A percentile compares a stretch with the other conserved stretches of the same genome.
phyloP scores from a whole-genome alignment of 2,329 filamentous ascomycete species.

The Xylariaceae sp. region DNA sequence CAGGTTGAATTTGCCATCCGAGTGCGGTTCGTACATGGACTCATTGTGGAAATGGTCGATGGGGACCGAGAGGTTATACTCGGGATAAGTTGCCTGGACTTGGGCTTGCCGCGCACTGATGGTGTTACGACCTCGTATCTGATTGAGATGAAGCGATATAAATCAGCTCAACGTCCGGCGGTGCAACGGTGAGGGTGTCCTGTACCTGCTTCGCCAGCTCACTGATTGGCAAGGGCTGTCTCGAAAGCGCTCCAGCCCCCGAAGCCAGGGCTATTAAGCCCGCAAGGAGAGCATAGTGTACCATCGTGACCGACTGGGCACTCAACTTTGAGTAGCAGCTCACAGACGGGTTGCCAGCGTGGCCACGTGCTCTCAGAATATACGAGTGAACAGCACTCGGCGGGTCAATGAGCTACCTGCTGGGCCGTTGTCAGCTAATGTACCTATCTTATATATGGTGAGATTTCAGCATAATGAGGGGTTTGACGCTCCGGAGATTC shows the following conservation, averaged over 20 bases:
- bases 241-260: constrained; percentile 16
- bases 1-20: constrained; percentile 57
- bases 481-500: too few species aligned
- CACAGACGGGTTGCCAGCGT: too few species aligned
- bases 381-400: too few species aligned
- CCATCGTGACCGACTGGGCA: constrained; percentile 8
- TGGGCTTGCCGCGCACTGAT: constrained; percentile 9
- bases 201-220: constrained; percentile 23
- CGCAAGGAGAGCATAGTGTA: constrained; percentile 8
- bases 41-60: constrained; percentile 84
- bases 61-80: constrained; percentile 38
- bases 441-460: too few species aligned
- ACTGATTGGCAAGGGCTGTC: constrained; percentile 19
- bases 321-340: constrained; percentile 5
- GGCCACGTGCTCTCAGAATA: too few species aligned
- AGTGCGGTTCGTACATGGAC: constrained; percentile 68
- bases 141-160: not conserved
- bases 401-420: too few species aligned
- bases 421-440: too few species aligned
- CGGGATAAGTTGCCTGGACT: constrained; percentile 25
- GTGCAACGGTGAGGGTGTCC: not conserved
- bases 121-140: constrained; percentile 10
- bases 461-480: too few species aligned
- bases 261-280: constrained; percentile 16
- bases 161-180: not conserved